Evolutionary conservation across 257 asterid species (phyloP), one percentile per base, ranked within the genome.

Genomic region (Solanum chiquidenum): DNA sequence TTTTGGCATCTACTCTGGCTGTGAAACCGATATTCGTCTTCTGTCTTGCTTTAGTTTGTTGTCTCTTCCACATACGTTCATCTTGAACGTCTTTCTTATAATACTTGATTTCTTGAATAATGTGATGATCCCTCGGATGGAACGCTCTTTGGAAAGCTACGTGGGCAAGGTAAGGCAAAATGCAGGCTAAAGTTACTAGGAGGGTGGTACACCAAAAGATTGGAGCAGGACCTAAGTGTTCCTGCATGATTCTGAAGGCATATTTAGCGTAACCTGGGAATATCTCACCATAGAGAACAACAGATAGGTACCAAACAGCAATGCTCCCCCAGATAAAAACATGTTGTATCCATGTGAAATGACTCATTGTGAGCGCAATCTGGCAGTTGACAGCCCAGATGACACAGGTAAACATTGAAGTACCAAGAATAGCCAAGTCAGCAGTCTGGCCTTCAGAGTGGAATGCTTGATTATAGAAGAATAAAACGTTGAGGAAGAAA

Each of bases 261-360:
- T 95, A 90, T 25, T 89, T 92, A 0, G 93, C 90, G 14, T 92
- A 89, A 4, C 89, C 87, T 1, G 92, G 92, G 1, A 90, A 29
- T 80, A 92, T 34, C 83, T 91, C 93, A 0, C 99, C 99, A 4
- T 93, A 97, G 58, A 90, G 88, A 46, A 94, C 37, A 55, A 97
- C 95, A 58, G 96, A 94, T 11, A 95, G 72, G 91, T 97, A 97
- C 99, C 99, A 97, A 5, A 92, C 87, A 2, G 79, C 89, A 16
- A 97, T 86, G 73, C 99, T 97, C 42, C 96, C 94, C 91, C 96
- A 94, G n/a, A 97, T 89, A 74, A 97, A 90, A 68, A 96, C 38
- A 92, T 95, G 99, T 69, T 97, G 99, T 71, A 97, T 93, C 97
- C 97, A 95, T n/a, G 99, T 97, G 95, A 97, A 97, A 93, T 97